A percentile compares a stretch with the other conserved stretches of the same genome.
phyloP scores from a whole-genome alignment of 768 basidiomycete genomes.

The Russula brevipes region DNA sequence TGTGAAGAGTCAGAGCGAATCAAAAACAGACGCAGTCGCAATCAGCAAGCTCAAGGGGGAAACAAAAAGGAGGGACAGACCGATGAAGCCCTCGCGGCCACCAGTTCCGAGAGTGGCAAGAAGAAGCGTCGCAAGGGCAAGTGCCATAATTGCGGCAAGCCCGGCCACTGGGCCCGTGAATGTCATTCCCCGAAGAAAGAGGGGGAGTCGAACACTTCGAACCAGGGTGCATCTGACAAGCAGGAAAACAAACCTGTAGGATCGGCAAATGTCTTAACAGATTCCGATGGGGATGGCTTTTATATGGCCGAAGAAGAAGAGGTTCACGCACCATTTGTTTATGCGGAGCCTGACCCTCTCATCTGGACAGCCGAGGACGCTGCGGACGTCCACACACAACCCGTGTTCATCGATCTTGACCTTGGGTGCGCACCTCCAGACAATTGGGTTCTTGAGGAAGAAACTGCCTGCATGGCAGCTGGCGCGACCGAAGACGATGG shows the following conservation, averaged over 20 bases:
- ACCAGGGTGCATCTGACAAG: neutral
- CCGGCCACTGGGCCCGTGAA: neutral
- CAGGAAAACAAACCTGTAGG: neutral
- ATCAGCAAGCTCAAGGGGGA: too few relatives aligned
- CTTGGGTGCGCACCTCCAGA: too few relatives aligned
- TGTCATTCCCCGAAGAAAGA: neutral
- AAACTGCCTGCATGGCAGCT: too few relatives aligned
- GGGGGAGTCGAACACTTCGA: too few relatives aligned
- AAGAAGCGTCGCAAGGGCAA: constrained; percentile 7
- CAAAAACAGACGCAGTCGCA: neutral
- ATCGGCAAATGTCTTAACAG: neutral
- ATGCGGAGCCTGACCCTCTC: neutral
- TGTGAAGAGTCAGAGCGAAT: neutral
- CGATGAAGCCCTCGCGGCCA: neutral
- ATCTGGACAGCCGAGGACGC: neutral
- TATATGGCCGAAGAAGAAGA: neutral
- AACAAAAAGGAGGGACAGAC: neutral
- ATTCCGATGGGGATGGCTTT: neutral
- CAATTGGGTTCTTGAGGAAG: too few relatives aligned
- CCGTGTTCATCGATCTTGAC: too few relatives aligned
- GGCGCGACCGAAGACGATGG: neutral
- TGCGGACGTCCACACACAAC: neutral
- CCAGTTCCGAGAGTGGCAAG: neutral
- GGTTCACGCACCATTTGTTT: neutral
- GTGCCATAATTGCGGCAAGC: neutral